Percentiles rank a stretch among this genome's conserved stretches.
Evolutionary conservation across 495 filamentous ascomycete species (phyloP).

Genomic region (Xylaria intraflava): DNA sequence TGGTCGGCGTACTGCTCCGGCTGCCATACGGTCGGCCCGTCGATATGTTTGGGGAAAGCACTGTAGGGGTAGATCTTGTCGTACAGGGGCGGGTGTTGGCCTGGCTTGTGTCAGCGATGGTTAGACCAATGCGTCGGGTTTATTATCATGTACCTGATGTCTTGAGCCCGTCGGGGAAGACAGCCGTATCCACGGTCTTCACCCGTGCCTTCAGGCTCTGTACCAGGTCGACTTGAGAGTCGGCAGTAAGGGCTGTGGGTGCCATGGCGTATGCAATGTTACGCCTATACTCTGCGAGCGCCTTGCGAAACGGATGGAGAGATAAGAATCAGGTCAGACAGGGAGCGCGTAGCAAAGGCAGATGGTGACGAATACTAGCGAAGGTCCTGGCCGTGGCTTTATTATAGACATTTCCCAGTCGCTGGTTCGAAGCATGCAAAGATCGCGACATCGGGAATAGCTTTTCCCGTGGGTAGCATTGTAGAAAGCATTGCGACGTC

Average conservation of each 20-base stretch:
- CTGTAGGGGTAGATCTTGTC: conserved; percentile 59
- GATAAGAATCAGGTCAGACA: not conserved
- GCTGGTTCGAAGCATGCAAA: too few relatives aligned
- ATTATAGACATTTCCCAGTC: not conserved
- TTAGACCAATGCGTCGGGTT: not conserved
- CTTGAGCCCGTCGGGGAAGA: conserved; percentile 51
- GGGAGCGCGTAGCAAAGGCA: not conserved
- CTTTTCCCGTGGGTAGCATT: not conserved
- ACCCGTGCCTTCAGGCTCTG: conserved; percentile 17
- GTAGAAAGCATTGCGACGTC: not conserved
- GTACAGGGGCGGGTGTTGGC: conserved; percentile 72
- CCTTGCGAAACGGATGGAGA: not conserved
- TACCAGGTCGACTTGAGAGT: conserved; percentile 12
- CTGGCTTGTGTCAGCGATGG: conserved; percentile 26
- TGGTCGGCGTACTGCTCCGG: conserved; percentile 61
- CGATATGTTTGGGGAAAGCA: conserved; percentile 66
- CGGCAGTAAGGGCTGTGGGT: conserved; percentile 19
- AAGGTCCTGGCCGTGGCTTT: not conserved
- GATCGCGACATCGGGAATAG: not conserved
- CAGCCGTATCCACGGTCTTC: conserved; percentile 16
- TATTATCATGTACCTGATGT: conserved; percentile 22
- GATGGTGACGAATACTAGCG: not conserved
- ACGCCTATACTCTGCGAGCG: not conserved
- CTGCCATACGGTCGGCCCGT: conserved; percentile 73
- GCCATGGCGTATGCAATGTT: conserved; percentile 14